Evolutionary conservation across 371 early-diverging fungal genomes (phyloP).

Genomic region (Conidiobolus incongruus): DNA sequence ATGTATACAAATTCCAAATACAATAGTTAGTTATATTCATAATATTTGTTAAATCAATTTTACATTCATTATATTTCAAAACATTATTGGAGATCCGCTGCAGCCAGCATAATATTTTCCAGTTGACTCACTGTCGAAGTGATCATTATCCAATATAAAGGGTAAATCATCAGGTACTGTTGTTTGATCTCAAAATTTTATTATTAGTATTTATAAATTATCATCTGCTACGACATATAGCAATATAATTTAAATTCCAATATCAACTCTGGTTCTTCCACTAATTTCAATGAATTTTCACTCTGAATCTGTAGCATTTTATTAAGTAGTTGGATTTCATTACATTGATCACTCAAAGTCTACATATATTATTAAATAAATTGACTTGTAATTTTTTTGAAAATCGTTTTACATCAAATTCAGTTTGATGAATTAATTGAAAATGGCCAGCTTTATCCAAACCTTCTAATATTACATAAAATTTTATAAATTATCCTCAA

Average conservation of each 20-base stretch:
- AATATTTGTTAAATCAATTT: no score
- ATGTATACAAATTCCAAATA: slow-evolving; percentile 28
- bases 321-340: slow-evolving; percentile 79
- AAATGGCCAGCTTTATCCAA: no score
- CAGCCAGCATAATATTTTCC: slow-evolving; percentile 49
- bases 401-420: no score
- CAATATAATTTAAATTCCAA: no score
- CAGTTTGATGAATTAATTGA: no score
- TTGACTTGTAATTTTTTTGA: no score
- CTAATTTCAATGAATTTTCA: slow-evolving; percentile 55
- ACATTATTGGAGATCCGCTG: slow-evolving; percentile 49
- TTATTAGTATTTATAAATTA: neutral
- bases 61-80: slow-evolving; percentile 45
- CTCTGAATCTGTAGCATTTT: slow-evolving; percentile 72
- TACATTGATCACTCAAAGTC: slow-evolving; percentile 87
- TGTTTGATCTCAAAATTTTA: slow-evolving; percentile 13
- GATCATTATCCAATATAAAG: slow-evolving; percentile 52
- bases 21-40: neutral
- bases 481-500: no score
- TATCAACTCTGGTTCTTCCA: slow-evolving; percentile 57
- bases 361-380: no score
- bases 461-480: no score
- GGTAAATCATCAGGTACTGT: slow-evolving; percentile 40
- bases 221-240: no score
- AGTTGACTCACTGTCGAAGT: slow-evolving; percentile 63